Conservation (phyloP, 768 basidiomycete species). For the Porpolomopsis calyptriformis region DNA sequence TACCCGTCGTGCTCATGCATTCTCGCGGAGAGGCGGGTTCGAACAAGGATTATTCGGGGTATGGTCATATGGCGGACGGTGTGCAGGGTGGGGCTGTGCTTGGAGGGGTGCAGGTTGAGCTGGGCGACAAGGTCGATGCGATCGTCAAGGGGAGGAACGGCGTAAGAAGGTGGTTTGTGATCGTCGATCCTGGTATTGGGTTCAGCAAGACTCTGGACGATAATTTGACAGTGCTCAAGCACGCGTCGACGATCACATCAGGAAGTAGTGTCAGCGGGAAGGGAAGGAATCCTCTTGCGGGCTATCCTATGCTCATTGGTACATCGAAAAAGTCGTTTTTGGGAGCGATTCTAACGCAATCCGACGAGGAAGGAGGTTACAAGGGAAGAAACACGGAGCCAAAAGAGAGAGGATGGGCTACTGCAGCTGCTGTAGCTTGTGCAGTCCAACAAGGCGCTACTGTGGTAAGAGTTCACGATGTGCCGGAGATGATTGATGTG, state of each 20-base stretch:
- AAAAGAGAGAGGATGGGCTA: slow-evolving; percentile 66
- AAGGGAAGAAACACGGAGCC: slow-evolving; percentile 46
- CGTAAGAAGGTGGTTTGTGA: slow-evolving; percentile 76
- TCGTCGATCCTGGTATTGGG: slow-evolving; percentile 88
- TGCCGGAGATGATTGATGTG: slow-evolving; percentile 61
- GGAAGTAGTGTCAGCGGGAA: slow-evolving; percentile 4
- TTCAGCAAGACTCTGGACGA: slow-evolving; percentile 81
- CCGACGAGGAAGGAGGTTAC: slow-evolving; percentile 18
- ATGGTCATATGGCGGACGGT: slow-evolving; percentile 32
- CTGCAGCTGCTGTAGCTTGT: slow-evolving; percentile 64
- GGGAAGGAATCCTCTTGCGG: slow-evolving; percentile 38
- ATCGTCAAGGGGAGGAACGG: slow-evolving; percentile 62
- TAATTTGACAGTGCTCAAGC: slow-evolving; percentile 61
- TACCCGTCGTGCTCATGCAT: slow-evolving; percentile 91
- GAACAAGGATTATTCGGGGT: slow-evolving; percentile 54
- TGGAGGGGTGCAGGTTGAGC: slow-evolving; percentile 58
- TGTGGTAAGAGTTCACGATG: slow-evolving; percentile 78
- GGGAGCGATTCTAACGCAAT: slow-evolving; percentile 47
- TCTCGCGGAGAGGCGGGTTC: slow-evolving; percentile 73
- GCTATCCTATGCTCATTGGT: slow-evolving; percentile 65
- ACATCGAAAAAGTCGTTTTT: slow-evolving; percentile 80
- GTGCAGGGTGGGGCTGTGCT: slow-evolving; percentile 40
- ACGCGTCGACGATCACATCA: slow-evolving; percentile 33
- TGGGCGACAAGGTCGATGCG: slow-evolving; percentile 54
- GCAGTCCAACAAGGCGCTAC: slow-evolving; percentile 64